A percentile compares a stretch with the other conserved stretches of the same genome.
phyloP scores from a whole-genome alignment of 306 rosid genomes.

The Acacia crassicarpa region DNA sequence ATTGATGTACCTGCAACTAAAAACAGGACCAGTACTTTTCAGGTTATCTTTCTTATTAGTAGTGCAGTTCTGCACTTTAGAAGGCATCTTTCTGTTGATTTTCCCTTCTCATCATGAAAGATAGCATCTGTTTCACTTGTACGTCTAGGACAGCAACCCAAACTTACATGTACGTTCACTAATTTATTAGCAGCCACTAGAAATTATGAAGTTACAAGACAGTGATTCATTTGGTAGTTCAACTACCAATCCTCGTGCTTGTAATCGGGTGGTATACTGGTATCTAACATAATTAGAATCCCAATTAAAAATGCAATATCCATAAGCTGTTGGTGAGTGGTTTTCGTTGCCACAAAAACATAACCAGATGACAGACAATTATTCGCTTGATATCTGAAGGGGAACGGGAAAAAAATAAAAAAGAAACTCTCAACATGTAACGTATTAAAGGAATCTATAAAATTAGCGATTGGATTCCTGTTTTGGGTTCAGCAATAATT shows the following conservation, averaged over 20 bases:
- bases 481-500: constrained; percentile 29
- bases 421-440: background rate
- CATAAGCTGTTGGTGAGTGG: constrained; percentile 15
- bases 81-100: background rate
- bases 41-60: background rate
- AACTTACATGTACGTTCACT: background rate
- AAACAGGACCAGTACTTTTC: constrained; percentile 3
- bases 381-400: constrained; percentile 24
- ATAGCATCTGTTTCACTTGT: background rate
- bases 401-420: background rate
- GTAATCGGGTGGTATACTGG: background rate
- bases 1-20: constrained; percentile 22
- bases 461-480: constrained; percentile 23
- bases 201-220: constrained; percentile 27
- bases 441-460: constrained; percentile 34
- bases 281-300: constrained; percentile 24
- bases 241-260: background rate
- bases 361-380: constrained; percentile 28
- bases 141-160: constrained; percentile 3
- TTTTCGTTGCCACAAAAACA: constrained; percentile 16
- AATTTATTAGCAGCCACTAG: constrained; percentile 29
- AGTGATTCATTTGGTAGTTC: constrained; percentile 25
- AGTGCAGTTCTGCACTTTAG: constrained; percentile 14
- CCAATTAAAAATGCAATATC: constrained; percentile 24
- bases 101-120: constrained; percentile 13